Evolutionary conservation across 257 asterid species (phyloP), one percentile per base, ranked within the genome.

Genomic region (Eustoma russellianum): DNA sequence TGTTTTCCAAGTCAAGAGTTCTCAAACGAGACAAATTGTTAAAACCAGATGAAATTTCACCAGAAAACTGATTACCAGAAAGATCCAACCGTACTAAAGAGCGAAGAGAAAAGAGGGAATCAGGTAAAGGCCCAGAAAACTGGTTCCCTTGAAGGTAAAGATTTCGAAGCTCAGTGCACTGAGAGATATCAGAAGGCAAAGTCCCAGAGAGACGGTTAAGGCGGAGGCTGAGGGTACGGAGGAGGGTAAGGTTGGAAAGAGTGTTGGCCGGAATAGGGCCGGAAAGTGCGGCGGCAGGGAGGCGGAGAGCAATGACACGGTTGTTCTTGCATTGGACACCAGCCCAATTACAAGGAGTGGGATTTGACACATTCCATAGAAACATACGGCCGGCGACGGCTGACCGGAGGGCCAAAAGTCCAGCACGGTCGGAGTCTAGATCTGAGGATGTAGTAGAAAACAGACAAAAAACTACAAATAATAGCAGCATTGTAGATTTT

Each of bases 191-290:
- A 0, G 33, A 17, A 2, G 95, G 85, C 14, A 85, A 73, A 0
- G 79, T 63, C 3, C 92, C 92, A 33, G 79, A 66, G 60, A 85
- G 77, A 24, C 65, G 80, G 75, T 85, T 85, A 52, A 79, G 61
- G 53, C 93, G 95, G 65, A 85, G 84, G 68, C 83, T 74, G 38
- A 85, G 71, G 2, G 85, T 80, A 33, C 81, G 79, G 52, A 85
- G 85, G 1, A 35, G 38, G 3, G 84, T 66, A 33, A 85, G 60
- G 41, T 53, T 63, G 1, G 85, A 73, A 18, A 85, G 65, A 0
- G 89, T 67, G 60, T 41, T 46, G 16, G 51, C 13, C n/a, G 87
- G 89, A 13, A 85, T 53, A 0, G 66, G 0, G 13, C 87, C 93
- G 53, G 33, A 46, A 59, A 82, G 86, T 5, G 89, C 76, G 43